Base-by-base conservation (phyloP, 805 yeast genomes). In the Starmerella ratchasimensis region DNA sequence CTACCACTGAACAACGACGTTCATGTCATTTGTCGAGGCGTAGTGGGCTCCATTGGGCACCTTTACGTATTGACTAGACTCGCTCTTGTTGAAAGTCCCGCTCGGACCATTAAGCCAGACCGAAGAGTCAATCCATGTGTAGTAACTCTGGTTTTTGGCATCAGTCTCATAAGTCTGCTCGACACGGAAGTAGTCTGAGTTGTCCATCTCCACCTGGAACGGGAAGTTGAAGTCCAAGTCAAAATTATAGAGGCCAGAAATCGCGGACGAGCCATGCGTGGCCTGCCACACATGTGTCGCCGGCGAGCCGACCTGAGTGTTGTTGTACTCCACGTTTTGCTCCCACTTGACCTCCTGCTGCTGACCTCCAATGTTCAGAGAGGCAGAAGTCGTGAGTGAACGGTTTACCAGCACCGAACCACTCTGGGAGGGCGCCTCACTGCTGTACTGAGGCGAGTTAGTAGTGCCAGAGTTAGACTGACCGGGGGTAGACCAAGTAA, bases 401-500 rank as follows among this genome's bases (percentile, higher is more conserved):
- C 46, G 33, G 11, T 23, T 22, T 6, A 45, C 42, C 1, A 33
- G 11, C 10, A 46, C 40, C 14, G 33, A 4, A 2, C 11, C 16
- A 28, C 16, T 28, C 11, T 16, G 22, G 4, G 24, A 22, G n/a
- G 33, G 23, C 6, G 30, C 28, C 9, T 28, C n/a, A 11, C 27
- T 17, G n/a, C 19, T 14, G 14, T 16, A 31, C 18, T 20, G 15
- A 5, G 51, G 43, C 11, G 22, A 28, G 33, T 28, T 13, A 9
- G 33, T 31, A 4, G 34, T 8, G 11, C 51, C 52, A 9, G 43
- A 33, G 38, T 47, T 47, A 7, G 33, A 11, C 30, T 42, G 48
- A 14, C 51, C 48, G 3, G 25, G n/a, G 4, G 43, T 40, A 3
- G 50, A 35, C 62, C 62, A 58, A 2, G 49, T 43, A 22, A 54